Percentiles rank a stretch among this genome's conserved stretches.
These are phyloP conservation scores for Botrytis paeoniae DNA, from an alignment of 2,329 filamentous ascomycete genomes.

Conservation along the genomic window DNA sequence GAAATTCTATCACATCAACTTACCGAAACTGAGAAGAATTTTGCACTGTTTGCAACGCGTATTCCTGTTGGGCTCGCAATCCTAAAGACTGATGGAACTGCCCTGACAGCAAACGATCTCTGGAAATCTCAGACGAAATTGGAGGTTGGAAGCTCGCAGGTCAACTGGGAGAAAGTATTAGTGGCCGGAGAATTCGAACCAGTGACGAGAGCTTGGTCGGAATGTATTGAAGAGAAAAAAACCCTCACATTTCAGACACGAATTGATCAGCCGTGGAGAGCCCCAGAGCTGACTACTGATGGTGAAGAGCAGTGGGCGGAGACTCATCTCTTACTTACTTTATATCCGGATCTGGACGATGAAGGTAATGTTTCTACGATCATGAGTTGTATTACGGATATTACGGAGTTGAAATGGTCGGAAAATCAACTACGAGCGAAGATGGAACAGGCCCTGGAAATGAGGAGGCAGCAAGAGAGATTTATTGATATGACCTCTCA, in stretches of 20 bases:
- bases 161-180: conserved; percentile 7
- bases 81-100: conserved; percentile 57
- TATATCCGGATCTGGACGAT: conserved; percentile 58
- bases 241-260: not conserved
- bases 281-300: not conserved
- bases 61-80: conserved; percentile 73
- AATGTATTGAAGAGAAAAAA: not conserved
- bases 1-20: conserved; percentile 65
- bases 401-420: conserved; percentile 74
- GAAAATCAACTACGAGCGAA: conserved; percentile 36
- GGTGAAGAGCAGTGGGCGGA: conserved; percentile 5
- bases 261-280: conserved; percentile 6
- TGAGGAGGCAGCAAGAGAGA: conserved; percentile 68
- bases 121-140: conserved; percentile 22
- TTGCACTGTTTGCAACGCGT: conserved; percentile 68
- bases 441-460: conserved; percentile 53
- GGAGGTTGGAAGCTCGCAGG: conserved; percentile 11
- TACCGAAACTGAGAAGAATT: conserved; percentile 59
- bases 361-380: conserved; percentile 66
- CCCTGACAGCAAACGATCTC: conserved; percentile 26
- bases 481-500: conserved; percentile 75
- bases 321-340: conserved; percentile 17
- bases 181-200: conserved; percentile 7
- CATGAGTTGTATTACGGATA: conserved; percentile 78
- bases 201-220: conserved; percentile 17